Evolutionary conservation across 306 rosid species (phyloP), one percentile per base, ranked within the genome.

Genomic region (Dryas octopetala): DNA sequence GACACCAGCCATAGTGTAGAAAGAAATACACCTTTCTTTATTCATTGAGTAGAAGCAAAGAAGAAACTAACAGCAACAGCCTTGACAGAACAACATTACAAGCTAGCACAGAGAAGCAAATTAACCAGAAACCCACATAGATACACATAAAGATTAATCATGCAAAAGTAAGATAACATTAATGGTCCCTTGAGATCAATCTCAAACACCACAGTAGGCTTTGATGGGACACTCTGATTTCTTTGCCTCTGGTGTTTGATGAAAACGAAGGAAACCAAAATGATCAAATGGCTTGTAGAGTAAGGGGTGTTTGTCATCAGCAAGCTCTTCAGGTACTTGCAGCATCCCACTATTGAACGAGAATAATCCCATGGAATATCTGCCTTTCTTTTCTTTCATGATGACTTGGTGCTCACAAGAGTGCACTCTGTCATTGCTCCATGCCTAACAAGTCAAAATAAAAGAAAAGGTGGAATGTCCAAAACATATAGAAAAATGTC

Each of bases 341-440:
- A 32, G 38, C 38, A 32, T 32, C 38, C 81, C n/a, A n/a, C n/a
- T n/a, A n/a, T n/a, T n/a, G n/a, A n/a, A n/a, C n/a, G n/a, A 38
- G 46, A 62, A 62, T 14, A 62, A 40, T 38, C 19, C 47, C 45
- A 62, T 17, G 12, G 82, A 82, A 65, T 77, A 73, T 62, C 85
- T 77, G 19, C 55, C 59, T 23, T 66, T 76, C 11, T 0, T 73
- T 26, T 75, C 82, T 14, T 69, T 57, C 43, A 82, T 68, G 3
- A 77, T 11, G 19, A 82, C 82, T 78, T 81, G 68, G 46, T 77
- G 85, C 0, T 51, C 23, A 32, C 79, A 70, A 43, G 79, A 73
- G 57, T 23, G 73, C n/a, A 82, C 70, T 73, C 85, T 66, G 13
- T 64, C 79, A 68, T 82, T 82, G 50, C 79, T 78, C 85, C 79